Evolutionary conservation across 2,329 filamentous ascomycete species (phyloP).

Genomic region (Bipolaris gigantea): DNA sequence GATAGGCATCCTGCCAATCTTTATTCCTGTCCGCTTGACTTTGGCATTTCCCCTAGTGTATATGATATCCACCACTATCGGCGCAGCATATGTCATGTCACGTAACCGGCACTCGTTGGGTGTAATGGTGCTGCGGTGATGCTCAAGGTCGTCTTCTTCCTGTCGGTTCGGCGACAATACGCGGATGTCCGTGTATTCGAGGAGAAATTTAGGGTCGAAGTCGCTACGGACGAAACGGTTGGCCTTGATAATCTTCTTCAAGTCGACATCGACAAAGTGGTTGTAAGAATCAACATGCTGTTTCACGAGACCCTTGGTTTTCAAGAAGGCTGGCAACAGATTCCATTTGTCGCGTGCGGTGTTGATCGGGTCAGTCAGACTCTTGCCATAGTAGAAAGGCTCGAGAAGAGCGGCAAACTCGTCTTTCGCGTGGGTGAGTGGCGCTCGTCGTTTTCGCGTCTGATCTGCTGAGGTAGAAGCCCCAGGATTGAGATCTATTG

Average conservation of each 20-base stretch:
- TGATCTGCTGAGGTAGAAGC: constrained; percentile 29
- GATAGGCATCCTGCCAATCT: constrained; percentile 88
- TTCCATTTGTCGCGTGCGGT: constrained; percentile 92
- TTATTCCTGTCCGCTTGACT: constrained; percentile 71
- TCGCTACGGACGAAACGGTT: constrained; percentile 89
- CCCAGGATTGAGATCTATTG: constrained; percentile 20
- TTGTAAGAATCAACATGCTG: constrained; percentile 99
- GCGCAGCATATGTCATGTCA: constrained; percentile 97
- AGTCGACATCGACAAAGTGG: constrained; percentile 93
- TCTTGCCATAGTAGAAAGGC: constrained; percentile 71
- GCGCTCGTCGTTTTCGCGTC: constrained; percentile 33
- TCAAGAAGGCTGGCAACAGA: constrained; percentile 92
- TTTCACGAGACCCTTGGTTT: constrained; percentile 95
- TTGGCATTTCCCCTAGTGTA: constrained; percentile 81
- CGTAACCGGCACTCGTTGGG: constrained; percentile 95
- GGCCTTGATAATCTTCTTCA: constrained; percentile 94
- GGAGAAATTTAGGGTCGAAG: constrained; percentile 88
- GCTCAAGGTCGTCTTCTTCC: constrained; percentile 67
- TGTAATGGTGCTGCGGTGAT: constrained; percentile 63
- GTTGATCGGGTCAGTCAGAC: constrained; percentile 68
- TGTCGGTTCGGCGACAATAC: constrained; percentile 79
- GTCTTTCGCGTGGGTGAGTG: constrained; percentile 44
- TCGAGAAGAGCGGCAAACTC: constrained; percentile 66
- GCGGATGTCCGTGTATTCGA: constrained; percentile 88
- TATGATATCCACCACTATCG: constrained; percentile 88